Evolutionary conservation across 1,284 basidiomycete species (phyloP).

Genomic region (Macrocystidia cucumis): DNA sequence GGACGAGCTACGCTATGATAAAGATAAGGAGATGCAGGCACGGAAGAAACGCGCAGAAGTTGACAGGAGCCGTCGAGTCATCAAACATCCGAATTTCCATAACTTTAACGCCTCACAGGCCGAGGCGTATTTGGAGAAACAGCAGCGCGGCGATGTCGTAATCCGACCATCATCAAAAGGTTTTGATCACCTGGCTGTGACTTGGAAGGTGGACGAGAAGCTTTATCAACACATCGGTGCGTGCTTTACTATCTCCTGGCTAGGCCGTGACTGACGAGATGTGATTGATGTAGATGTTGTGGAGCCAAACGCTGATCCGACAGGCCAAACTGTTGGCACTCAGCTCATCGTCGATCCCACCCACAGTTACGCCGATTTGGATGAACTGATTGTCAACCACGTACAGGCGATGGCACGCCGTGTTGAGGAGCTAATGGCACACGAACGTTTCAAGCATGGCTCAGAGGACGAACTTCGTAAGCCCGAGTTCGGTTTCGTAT

Average conservation of each 20-base stretch:
- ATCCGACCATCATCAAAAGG: conserved; percentile 97
- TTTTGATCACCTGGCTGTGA: conserved; percentile 90
- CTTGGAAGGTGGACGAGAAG: conserved; percentile 98
- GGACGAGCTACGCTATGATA: conserved; percentile 58
- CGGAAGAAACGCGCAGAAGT: conserved; percentile 82
- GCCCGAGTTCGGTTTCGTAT: conserved; percentile 23
- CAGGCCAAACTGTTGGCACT: conserved; percentile 62
- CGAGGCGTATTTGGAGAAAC: conserved; percentile 83
- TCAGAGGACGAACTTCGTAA: conserved; percentile 85
- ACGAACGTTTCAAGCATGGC: conserved; percentile 93
- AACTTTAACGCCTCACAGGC: conserved; percentile 91
- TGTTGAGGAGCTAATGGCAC: conserved; percentile 92
- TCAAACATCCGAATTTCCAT: conserved; percentile 99
- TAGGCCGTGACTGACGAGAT: conserved; percentile 6
- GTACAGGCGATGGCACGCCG: conserved; percentile 92
- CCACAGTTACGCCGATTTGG: conserved; percentile 90
- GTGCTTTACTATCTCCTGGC: conserved; percentile 8
- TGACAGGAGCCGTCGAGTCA: conserved; percentile 74
- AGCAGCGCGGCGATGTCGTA: conserved; percentile 92
- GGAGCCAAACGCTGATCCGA: conserved; percentile 74
- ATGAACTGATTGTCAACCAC: conserved; percentile 97
- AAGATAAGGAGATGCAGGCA: conserved; percentile 70
- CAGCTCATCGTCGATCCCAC: conserved; percentile 77
- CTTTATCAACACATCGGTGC: conserved; percentile 97
- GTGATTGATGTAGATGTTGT: conserved; percentile 68